Conservation (phyloP, 2,329 filamentous ascomycete genomes). For the Blastomyces emzantsi region DNA sequence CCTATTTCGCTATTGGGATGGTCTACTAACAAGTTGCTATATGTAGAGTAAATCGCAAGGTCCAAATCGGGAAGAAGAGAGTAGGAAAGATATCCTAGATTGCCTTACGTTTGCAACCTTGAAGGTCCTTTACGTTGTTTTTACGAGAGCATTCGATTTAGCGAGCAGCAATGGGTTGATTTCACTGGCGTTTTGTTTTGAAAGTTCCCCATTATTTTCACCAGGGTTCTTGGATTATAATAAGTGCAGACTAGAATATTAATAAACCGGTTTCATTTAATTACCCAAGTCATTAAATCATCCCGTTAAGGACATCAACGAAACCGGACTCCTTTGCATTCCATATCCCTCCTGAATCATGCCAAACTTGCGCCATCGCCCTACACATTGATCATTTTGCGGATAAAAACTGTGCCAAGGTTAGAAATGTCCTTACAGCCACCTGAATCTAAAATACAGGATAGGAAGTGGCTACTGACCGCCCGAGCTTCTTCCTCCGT, state of each 20-base stretch:
- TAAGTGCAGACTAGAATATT: not conserved
- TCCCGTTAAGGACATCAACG: not conserved
- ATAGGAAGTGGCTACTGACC: slow-evolving; percentile 22
- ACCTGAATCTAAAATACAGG: not conserved
- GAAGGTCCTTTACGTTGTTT: slow-evolving; percentile 1
- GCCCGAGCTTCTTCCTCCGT: slow-evolving; percentile 61
- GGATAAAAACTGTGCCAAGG: slow-evolving; percentile 18
- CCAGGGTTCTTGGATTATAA: not conserved
- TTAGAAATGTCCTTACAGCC: slow-evolving; percentile 7
- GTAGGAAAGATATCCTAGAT: slow-evolving; percentile 39
- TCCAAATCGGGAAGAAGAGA: slow-evolving; percentile 41
- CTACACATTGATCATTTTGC: slow-evolving; percentile 13
- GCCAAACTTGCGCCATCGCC: not conserved
- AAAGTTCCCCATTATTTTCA: not conserved
- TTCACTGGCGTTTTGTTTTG: not conserved
- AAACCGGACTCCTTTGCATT: not conserved
- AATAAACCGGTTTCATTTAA: slow-evolving; percentile 1
- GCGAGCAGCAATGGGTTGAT: not conserved
- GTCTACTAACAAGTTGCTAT: not conserved
- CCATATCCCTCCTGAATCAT: not conserved
- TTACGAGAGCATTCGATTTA: slow-evolving; percentile 3
- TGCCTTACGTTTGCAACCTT: slow-evolving; percentile 4
- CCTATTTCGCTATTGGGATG: not conserved
- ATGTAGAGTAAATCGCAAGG: slow-evolving; percentile 35
- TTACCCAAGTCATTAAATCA: not conserved